These are phyloP conservation scores for Candida ficus DNA, from an alignment of 805 yeast genomes.

Conservation along the genomic window DNA sequence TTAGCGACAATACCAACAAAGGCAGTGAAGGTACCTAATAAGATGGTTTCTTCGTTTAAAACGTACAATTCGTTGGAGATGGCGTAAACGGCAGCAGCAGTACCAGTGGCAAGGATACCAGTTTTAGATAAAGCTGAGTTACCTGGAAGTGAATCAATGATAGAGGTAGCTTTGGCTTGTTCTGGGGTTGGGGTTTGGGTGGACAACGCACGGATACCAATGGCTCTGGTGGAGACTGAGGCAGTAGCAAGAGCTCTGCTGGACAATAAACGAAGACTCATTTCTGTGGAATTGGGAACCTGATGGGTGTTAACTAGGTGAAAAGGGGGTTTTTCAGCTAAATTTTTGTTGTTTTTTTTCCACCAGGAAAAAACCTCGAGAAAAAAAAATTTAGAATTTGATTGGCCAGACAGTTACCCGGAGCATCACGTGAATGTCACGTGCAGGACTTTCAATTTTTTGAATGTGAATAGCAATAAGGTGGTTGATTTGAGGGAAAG, in stretches of 20 bases:
- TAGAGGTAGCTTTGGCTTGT: slow-evolving; percentile 88
- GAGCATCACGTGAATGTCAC: background rate
- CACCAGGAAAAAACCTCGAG: background rate
- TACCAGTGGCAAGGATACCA: slow-evolving; percentile 88
- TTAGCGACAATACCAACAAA: slow-evolving; percentile 75
- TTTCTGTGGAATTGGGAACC: background rate
- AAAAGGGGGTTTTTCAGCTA: slow-evolving; percentile 3
- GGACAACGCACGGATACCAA: slow-evolving; percentile 63
- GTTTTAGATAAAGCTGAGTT: slow-evolving; percentile 84
- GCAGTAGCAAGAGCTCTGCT: slow-evolving; percentile 5
- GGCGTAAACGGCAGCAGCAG: slow-evolving; percentile 93
- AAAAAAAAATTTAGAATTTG: no score
- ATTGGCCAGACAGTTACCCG: slow-evolving; percentile 2
- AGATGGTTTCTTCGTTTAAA: slow-evolving; percentile 88
- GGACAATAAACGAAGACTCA: slow-evolving; percentile 11
- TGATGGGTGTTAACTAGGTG: background rate
- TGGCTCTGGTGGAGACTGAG: slow-evolving; percentile 30
- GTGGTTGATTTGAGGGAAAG: no score
- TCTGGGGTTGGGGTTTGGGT: slow-evolving; percentile 52
- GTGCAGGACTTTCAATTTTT: no score
- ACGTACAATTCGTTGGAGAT: slow-evolving; percentile 90
- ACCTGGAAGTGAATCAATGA: slow-evolving; percentile 93
- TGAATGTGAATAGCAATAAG: no score
- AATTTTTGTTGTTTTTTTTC: slow-evolving; percentile 1
- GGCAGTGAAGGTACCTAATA: slow-evolving; percentile 74